phyloP scores from a whole-genome alignment of 2,329 filamentous ascomycete species.

The Westerdykella ornata region DNA sequence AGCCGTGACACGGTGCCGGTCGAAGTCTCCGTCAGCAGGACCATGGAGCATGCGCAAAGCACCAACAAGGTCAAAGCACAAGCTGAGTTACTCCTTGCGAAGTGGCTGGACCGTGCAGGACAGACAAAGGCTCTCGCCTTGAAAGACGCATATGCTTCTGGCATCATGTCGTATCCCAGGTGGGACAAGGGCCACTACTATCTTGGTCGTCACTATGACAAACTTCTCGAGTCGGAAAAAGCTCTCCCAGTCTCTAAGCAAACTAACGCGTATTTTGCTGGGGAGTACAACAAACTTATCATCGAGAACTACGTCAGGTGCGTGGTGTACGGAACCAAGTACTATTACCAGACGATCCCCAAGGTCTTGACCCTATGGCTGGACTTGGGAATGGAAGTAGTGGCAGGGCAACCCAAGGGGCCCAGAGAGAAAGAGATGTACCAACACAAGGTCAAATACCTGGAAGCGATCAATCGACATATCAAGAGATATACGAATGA shows the following conservation, averaged over 20 bases:
- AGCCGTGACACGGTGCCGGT: slow-evolving; percentile 35
- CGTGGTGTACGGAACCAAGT: slow-evolving; percentile 83
- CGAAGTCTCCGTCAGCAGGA: slow-evolving; percentile 30
- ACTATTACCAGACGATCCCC: slow-evolving; percentile 89
- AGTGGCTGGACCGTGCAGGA: slow-evolving; percentile 93
- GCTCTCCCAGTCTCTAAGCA: slow-evolving; percentile 69
- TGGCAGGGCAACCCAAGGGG: slow-evolving; percentile 16
- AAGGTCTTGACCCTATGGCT: slow-evolving; percentile 91
- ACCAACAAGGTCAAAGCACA: slow-evolving; percentile 62
- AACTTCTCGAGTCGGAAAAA: slow-evolving; percentile 85
- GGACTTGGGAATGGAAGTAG: slow-evolving; percentile 72
- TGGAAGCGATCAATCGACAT: slow-evolving; percentile 51
- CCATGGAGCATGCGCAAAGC: slow-evolving; percentile 35
- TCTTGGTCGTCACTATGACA: slow-evolving; percentile 94
- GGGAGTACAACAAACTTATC: slow-evolving; percentile 79
- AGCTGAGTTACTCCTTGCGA: slow-evolving; percentile 82
- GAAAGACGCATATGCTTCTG: slow-evolving; percentile 66
- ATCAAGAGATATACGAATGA: slow-evolving; percentile 67
- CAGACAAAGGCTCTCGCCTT: slow-evolving; percentile 81
- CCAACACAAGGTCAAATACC: slow-evolving; percentile 22
- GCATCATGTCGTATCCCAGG: slow-evolving; percentile 58
- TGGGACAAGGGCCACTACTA: slow-evolving; percentile 99
- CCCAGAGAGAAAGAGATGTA: slow-evolving; percentile 27
- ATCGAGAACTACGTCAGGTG: slow-evolving; percentile 91
- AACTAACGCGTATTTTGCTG: slow-evolving; percentile 51